phyloP scores from a whole-genome alignment of 2,329 filamentous ascomycete genomes.

The Neonectria coccinea region DNA sequence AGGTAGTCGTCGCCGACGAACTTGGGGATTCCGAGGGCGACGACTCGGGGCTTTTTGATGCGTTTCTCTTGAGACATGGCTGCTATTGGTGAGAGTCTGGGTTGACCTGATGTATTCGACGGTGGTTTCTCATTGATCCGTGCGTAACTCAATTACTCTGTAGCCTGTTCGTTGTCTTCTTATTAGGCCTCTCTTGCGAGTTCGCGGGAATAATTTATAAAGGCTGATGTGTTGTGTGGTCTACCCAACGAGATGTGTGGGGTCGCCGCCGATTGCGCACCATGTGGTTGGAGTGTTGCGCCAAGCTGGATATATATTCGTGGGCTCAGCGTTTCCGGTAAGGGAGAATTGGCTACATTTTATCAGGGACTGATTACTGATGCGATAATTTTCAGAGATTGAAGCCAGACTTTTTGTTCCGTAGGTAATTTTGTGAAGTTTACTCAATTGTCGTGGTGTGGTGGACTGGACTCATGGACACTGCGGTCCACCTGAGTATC shows the following conservation, averaged over 20 bases:
- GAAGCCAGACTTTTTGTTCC: background rate
- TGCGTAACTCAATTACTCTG: background rate
- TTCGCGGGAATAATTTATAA: background rate
- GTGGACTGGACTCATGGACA: background rate
- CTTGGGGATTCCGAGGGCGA: slow-evolving; percentile 55
- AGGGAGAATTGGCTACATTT: no score
- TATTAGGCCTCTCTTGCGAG: background rate
- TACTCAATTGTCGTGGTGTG: background rate
- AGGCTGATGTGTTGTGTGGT: background rate
- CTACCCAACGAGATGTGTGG: background rate
- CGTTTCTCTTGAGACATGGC: slow-evolving; percentile 17
- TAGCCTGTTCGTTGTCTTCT: background rate
- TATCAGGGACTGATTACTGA: no score
- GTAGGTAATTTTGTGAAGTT: background rate
- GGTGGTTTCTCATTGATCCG: background rate
- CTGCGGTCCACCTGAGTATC: no score
- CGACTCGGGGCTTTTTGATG: slow-evolving; percentile 53
- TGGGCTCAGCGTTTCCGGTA: background rate
- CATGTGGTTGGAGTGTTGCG: background rate
- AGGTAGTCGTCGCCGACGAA: slow-evolving; percentile 56
- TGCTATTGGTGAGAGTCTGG: background rate
- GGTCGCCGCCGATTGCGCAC: background rate
- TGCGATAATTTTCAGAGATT: background rate
- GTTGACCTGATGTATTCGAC: background rate
- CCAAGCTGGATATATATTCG: background rate